Evolutionary conservation across 768 basidiomycete species (phyloP).

Genomic region (Kwoniella sp.): DNA sequence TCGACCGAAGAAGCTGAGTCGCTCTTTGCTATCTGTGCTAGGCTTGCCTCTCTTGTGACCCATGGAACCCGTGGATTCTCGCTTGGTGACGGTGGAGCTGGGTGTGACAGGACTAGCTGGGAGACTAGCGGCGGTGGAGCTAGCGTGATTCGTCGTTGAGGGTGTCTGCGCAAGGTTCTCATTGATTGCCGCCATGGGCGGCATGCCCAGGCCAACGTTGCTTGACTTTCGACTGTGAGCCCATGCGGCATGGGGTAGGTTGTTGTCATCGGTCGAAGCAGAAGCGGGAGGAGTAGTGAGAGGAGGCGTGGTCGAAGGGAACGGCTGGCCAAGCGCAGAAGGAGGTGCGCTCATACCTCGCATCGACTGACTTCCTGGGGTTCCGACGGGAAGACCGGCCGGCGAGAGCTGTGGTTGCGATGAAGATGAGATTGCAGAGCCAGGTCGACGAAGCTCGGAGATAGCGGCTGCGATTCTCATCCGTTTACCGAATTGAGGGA

Average conservation of each 20-base stretch:
- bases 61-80: conserved; percentile 48
- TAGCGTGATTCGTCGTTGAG: conserved; percentile 22
- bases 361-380: conserved; percentile 10
- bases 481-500: conserved; percentile 91
- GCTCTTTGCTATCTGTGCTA: conserved; percentile 53
- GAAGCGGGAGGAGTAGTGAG: conserved; percentile 28
- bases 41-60: conserved; percentile 53
- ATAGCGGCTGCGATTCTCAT: conserved; percentile 92
- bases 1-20: conserved; percentile 78
- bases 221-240: conserved; percentile 37
- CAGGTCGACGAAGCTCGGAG: conserved; percentile 74
- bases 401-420: conserved; percentile 58
- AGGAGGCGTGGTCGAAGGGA: conserved; percentile 32
- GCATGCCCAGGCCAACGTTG: conserved; percentile 20
- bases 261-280: conserved; percentile 20
- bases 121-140: conserved; percentile 37
- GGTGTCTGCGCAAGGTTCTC: conserved; percentile 29
- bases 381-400: conserved; percentile 14
- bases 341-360: conserved; percentile 44
- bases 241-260: conserved; percentile 27
- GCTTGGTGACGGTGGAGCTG: conserved; percentile 35
- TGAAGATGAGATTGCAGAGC: conserved; percentile 60
- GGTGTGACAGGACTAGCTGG: conserved; percentile 51
- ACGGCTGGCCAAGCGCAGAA: conserved; percentile 26
- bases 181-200: conserved; percentile 40